Base-by-base conservation (phyloP, 148 eudicot genomes). In the Tetragonia tetragonoides region DNA sequence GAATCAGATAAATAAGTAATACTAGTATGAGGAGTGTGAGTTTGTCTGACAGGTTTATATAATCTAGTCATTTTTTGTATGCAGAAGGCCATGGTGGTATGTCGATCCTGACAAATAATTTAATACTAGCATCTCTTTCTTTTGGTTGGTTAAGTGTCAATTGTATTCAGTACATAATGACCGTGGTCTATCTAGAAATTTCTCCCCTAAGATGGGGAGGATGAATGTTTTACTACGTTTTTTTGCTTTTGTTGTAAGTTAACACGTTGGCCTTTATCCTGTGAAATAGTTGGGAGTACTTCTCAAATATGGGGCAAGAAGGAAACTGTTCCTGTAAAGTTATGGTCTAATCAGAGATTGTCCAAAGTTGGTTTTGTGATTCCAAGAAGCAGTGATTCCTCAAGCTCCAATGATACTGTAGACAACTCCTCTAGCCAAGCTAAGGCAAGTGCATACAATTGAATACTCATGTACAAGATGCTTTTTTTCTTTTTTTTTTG, bases 381-480 rank as follows among this genome's bases (percentile, higher is more conserved):
- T 75, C 81, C 88, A n/a, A 88, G 85, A 83, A 70, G 90, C 81
- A 83, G 86, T 70, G 74, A 77, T 77, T 68, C 83, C 28, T 82
- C 91, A 18, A 61, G 81, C 63, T 69, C 88, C 6, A 79, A 68
- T 84, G 86, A 79, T 42, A 71, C 79, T 76, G 65, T 71, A 56
- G 83, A 83, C 46, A 81, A 86, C 49, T 65, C 89, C 59, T 78
- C 91, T 40, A 57, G 54, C 73, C 76, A 78, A 59, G 75, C 65
- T 42, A 86, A 87, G 93, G 93, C 81, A 86, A 77, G 85, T 80
- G 54, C 42, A 68, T 63, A 41, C n/a, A 18, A 54, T 34, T 15
- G 57, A 3, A 10, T 18, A 42, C 40, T 14, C 24, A 41, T 10
- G 23, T 21, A 16, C 54, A 46, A 20, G 51, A 41, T 38, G 8